A percentile compares a stretch with the other conserved stretches of the same genome.
Evolutionary conservation across 331 rosid species (phyloP).

Genomic region (Acacia concinna): DNA sequence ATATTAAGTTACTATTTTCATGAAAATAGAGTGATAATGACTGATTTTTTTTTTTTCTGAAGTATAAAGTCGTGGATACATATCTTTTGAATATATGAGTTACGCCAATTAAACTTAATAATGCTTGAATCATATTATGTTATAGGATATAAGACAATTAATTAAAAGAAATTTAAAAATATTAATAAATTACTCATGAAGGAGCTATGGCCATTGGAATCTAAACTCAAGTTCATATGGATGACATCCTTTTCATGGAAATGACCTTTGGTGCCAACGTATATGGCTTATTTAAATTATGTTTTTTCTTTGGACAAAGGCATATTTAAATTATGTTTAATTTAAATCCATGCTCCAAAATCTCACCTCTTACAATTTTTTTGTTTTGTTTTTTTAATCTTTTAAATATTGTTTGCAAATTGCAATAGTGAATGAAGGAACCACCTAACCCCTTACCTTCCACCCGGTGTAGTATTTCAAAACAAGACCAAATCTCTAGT

Average conservation of each 20-base stretch:
- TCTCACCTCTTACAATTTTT: neutral
- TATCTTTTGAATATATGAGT: neutral
- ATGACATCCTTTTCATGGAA: neutral
- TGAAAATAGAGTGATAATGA: too few relatives aligned
- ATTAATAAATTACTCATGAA: neutral
- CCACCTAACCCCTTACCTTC: slow-evolving; percentile 6
- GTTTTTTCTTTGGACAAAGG: too few relatives aligned
- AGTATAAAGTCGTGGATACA: neutral
- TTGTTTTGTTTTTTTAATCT: neutral
- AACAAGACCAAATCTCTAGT: slow-evolving; percentile 16
- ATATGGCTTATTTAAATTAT: neutral
- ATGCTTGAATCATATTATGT: neutral
- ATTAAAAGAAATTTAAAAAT: neutral
- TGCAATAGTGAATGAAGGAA: slow-evolving; percentile 21
- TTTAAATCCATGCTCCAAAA: neutral
- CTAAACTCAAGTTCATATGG: neutral
- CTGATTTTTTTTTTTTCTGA: neutral
- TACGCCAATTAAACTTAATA: neutral
- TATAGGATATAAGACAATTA: neutral
- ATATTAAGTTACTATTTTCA: too few relatives aligned
- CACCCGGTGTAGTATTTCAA: slow-evolving; percentile 9
- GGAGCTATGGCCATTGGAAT: neutral
- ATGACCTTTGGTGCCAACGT: neutral
- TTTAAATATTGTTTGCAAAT: slow-evolving; percentile 26
- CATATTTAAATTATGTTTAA: neutral